Conservation (phyloP, 202 grass and related monocot genomes). For the Panicum virgatum region DNA sequence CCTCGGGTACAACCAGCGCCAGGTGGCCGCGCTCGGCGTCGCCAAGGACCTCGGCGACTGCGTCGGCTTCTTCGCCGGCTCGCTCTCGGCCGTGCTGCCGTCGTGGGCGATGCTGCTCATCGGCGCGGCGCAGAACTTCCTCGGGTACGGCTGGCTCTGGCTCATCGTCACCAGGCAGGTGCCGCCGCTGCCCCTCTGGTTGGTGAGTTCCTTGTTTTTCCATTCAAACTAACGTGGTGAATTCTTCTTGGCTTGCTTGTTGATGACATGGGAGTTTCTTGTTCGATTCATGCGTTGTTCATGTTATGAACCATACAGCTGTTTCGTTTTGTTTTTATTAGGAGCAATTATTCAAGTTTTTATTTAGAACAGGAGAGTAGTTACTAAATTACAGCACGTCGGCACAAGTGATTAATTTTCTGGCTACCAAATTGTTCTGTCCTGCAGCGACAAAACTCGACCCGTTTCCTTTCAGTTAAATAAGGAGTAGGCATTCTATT, state of each 20-base stretch:
- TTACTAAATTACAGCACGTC: conserved; percentile 22
- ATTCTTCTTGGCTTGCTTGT: conserved; percentile 25
- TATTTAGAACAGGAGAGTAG: not conserved
- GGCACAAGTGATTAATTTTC: conserved; percentile 22
- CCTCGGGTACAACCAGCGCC: conserved; percentile 87
- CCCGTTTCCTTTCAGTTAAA: conserved; percentile 4
- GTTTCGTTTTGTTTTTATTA: not conserved
- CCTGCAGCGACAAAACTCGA: not conserved
- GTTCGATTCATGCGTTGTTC: not conserved
- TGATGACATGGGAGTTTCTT: not conserved
- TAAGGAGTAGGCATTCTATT: not conserved
- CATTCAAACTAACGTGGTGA: conserved; percentile 31
- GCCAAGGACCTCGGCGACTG: conserved; percentile 92
- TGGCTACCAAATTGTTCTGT: conserved; percentile 11
- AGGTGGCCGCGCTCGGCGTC: conserved; percentile 75
- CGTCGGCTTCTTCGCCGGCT: conserved; percentile 83
- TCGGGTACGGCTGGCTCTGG: conserved; percentile 96
- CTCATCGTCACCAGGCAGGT: conserved; percentile 71
- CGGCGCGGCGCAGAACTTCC: conserved; percentile 67
- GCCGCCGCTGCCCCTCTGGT: conserved; percentile 66
- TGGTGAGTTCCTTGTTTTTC: conserved; percentile 45
- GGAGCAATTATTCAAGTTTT: not conserved
- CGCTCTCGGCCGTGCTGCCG: conserved; percentile 65
- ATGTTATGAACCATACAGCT: not conserved
- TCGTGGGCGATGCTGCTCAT: conserved; percentile 74